These are phyloP conservation scores for Oleoguttula mirabilis DNA, from an alignment of 495 filamentous ascomycete species.

Conservation along the genomic window DNA sequence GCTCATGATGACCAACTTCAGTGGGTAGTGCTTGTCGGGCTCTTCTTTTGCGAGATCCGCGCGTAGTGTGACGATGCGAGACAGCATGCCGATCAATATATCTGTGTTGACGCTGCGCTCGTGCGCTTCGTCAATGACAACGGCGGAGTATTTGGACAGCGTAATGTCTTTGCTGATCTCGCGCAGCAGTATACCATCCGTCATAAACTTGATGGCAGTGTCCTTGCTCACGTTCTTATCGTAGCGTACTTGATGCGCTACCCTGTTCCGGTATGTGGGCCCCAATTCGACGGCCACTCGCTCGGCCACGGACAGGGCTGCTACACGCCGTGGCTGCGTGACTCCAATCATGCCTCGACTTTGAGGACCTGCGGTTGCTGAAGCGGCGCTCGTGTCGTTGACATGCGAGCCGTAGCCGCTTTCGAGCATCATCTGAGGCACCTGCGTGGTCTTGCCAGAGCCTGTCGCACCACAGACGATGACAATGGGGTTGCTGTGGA, in stretches of 20 bases:
- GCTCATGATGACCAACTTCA: constrained; percentile 98
- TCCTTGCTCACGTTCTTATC: constrained; percentile 71
- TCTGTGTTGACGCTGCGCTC: constrained; percentile 96
- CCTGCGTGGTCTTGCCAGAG: constrained; percentile 93
- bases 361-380: constrained; percentile 45
- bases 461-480: constrained; percentile 95
- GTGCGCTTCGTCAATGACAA: constrained; percentile 96
- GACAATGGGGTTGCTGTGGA: constrained; percentile 73
- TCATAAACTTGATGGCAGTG: constrained; percentile 98
- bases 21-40: constrained; percentile 41
- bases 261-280: constrained; percentile 44
- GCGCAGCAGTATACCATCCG: constrained; percentile 86
- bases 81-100: constrained; percentile 92
- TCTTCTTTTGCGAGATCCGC: constrained; percentile 52
- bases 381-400: background rate
- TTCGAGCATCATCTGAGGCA: constrained; percentile 92
- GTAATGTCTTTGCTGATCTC: constrained; percentile 86
- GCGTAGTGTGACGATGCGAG: constrained; percentile 73
- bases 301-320: constrained; percentile 89
- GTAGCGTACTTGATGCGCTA: constrained; percentile 92
- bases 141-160: constrained; percentile 81
- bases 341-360: constrained; percentile 89
- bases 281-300: constrained; percentile 80
- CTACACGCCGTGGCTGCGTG: constrained; percentile 86
- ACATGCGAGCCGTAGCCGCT: constrained; percentile 60